Conservation (phyloP, 331 rosid genomes). For the Prunus yedoensis region DNA sequence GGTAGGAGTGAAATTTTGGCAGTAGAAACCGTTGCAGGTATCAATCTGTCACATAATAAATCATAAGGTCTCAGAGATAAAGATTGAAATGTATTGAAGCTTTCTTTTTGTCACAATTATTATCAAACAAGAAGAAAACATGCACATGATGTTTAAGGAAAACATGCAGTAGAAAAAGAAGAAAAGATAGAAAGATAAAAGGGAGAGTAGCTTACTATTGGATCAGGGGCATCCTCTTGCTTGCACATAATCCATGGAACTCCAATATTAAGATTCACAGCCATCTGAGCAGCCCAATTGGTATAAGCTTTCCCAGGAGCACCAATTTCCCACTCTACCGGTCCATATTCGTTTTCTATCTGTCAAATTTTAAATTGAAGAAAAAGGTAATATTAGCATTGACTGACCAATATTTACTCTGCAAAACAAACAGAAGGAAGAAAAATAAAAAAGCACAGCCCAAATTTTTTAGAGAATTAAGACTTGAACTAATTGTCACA, state of each 20-base stretch:
- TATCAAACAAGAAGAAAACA: too few species aligned
- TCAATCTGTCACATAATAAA: conserved; percentile 57
- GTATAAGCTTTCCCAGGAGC: conserved; percentile 90
- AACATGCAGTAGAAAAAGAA: neutral
- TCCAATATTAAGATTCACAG: conserved; percentile 72
- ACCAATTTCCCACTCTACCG: conserved; percentile 90
- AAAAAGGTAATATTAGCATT: neutral
- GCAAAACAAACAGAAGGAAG: neutral
- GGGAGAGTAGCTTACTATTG: conserved; percentile 48
- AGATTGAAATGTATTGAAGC: neutral
- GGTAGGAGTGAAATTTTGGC: conserved; percentile 83
- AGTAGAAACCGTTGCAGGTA: conserved; percentile 91
- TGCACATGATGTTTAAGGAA: too few species aligned
- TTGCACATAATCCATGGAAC: conserved; percentile 99
- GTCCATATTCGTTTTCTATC: conserved; percentile 97
- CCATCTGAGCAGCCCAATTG: conserved; percentile 94
- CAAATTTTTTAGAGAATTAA: neutral
- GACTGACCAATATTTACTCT: neutral
- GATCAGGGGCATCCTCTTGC: conserved; percentile 98
- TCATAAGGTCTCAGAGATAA: neutral
- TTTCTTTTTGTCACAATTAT: neutral
- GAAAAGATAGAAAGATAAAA: neutral
- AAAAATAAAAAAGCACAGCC: neutral
- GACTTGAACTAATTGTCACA: conserved; percentile 11
- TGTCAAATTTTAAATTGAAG: conserved; percentile 34